These are phyloP conservation scores for Lineolata rhizophorae DNA, from an alignment of 495 filamentous ascomycete species.

Conservation along the genomic window DNA sequence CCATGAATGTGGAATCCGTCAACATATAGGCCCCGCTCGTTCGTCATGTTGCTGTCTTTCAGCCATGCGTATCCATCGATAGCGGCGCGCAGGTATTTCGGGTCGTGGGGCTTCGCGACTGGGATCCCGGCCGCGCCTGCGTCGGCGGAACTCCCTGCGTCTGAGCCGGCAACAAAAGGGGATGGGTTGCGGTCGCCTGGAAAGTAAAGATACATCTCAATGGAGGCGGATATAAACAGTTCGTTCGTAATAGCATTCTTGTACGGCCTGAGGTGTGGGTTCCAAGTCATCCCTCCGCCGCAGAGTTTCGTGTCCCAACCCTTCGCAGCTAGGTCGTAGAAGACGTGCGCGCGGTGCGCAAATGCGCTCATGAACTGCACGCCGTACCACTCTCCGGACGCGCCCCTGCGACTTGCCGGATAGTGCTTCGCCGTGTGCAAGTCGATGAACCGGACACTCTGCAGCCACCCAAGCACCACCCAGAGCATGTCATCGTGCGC, in stretches of 20 bases:
- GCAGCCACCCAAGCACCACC: conserved; percentile 87
- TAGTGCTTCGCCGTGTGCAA: conserved; percentile 27
- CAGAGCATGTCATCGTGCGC: conserved; percentile 95
- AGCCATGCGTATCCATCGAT: conserved; percentile 71
- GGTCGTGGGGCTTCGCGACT: conserved; percentile 31
- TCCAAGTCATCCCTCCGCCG: conserved; percentile 86
- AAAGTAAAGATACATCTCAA: conserved; percentile 81
- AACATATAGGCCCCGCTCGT: conserved; percentile 51
- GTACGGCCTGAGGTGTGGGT: conserved; percentile 58
- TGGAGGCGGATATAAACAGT: conserved; percentile 61
- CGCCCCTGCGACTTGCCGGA: background rate
- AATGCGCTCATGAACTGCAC: conserved; percentile 55
- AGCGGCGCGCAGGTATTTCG: conserved; percentile 44
- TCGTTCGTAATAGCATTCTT: conserved; percentile 98
- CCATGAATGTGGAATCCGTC: conserved; percentile 83
- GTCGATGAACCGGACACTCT: conserved; percentile 53
- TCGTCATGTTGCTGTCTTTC: conserved; percentile 56
- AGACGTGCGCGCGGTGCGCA: conserved; percentile 68
- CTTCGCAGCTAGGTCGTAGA: conserved; percentile 58
- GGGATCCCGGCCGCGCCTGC: background rate
- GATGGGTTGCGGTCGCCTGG: conserved; percentile 54
- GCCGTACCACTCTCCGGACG: conserved; percentile 38
- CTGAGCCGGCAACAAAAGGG: conserved; percentile 27
- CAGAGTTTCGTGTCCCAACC: conserved; percentile 77
- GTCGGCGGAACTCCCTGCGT: background rate